Evolutionary conservation across 169 alveolate genomes (phyloP).

Genomic region (Neospora caninum): DNA sequence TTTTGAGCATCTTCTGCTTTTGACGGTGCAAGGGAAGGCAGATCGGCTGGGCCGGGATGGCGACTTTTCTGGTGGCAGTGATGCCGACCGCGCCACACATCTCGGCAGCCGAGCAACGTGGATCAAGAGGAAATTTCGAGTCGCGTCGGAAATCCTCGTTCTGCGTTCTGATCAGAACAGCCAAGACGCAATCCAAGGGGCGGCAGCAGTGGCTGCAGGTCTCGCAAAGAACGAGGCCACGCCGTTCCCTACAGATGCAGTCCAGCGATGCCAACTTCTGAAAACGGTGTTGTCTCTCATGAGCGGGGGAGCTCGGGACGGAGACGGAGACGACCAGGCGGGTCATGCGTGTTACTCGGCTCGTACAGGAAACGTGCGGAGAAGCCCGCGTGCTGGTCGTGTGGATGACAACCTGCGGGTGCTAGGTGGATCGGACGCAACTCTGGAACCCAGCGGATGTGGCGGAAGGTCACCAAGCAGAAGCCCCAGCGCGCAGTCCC

Average conservation of each 20-base stretch:
- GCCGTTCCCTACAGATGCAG: neutral
- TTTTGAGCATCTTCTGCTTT: conserved; percentile 3
- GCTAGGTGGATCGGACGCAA: neutral
- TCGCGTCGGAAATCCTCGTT: neutral
- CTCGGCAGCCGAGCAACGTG: too few relatives aligned
- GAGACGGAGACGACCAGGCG: neutral
- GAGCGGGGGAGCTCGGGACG: neutral
- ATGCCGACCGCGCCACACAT: too few relatives aligned
- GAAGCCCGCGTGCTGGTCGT: neutral
- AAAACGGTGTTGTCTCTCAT: neutral
- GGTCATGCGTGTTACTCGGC: neutral
- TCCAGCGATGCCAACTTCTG: neutral
- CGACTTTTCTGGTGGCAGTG: neutral
- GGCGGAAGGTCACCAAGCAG: neutral
- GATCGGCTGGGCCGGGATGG: neutral
- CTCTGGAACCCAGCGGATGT: neutral
- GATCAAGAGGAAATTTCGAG: neutral
- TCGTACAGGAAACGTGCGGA: neutral
- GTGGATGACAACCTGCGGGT: neutral
- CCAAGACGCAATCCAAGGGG: neutral
- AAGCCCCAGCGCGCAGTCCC: too few relatives aligned
- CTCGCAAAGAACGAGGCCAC: neutral
- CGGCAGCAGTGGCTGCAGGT: neutral
- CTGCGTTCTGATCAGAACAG: neutral
- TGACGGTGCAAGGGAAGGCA: neutral